Conservation (phyloP, 176 grass and related monocot genomes). For the Tuctoria greenei region DNA sequence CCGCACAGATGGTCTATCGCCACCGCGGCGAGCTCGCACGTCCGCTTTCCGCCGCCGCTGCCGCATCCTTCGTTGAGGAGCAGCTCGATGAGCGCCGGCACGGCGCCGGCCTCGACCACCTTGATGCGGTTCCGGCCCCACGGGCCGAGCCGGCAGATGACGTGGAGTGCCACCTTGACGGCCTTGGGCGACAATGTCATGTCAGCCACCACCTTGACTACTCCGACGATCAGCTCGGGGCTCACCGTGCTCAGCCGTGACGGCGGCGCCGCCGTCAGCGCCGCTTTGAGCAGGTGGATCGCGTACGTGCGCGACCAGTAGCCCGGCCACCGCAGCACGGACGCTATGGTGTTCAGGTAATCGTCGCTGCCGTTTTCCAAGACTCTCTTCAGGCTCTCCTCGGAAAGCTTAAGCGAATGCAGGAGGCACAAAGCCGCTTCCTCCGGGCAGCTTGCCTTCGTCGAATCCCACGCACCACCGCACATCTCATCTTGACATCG, state of each 20-base stretch:
- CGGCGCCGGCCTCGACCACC: conserved; percentile 58
- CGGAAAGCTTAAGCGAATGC: conserved; percentile 59
- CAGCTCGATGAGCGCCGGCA: conserved; percentile 50
- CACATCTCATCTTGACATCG: conserved; percentile 3
- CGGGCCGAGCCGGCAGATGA: conserved; percentile 48
- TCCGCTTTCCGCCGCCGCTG: conserved; percentile 19
- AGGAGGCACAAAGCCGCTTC: conserved; percentile 58
- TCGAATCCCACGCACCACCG: neutral
- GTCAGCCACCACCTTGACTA: conserved; percentile 44
- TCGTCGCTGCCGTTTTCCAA: conserved; percentile 29
- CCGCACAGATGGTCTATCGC: conserved; percentile 68
- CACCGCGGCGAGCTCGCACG: conserved; percentile 47
- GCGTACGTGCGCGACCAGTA: conserved; percentile 52
- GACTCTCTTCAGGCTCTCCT: conserved; percentile 40
- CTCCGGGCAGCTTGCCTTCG: conserved; percentile 25
- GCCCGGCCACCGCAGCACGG: conserved; percentile 48
- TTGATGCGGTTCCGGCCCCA: conserved; percentile 64
- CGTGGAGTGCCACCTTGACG: conserved; percentile 58
- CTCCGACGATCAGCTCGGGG: conserved; percentile 42
- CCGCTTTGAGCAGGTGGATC: conserved; percentile 51
- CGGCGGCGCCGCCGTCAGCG: conserved; percentile 39
- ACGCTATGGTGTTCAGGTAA: conserved; percentile 41
- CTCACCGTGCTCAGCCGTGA: conserved; percentile 31
- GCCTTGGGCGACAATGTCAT: conserved; percentile 38
- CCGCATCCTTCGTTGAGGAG: conserved; percentile 49